These are phyloP conservation scores for Sapria himalayana DNA, from an alignment of 345 rosid genomes.

Conservation along the genomic window DNA sequence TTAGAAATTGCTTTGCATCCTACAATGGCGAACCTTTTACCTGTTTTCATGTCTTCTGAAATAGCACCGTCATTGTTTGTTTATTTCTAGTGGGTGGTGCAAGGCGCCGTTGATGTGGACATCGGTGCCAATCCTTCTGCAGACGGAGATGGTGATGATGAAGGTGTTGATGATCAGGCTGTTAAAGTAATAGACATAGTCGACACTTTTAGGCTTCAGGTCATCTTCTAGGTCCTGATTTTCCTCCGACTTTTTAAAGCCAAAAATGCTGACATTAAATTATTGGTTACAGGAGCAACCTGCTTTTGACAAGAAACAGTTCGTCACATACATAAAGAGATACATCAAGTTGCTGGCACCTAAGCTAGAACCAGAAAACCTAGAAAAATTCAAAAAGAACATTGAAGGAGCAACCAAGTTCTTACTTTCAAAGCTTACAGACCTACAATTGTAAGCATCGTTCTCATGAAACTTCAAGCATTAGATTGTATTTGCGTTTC, in stretches of 20 bases:
- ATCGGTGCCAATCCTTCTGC: constrained; percentile 98
- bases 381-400: constrained; percentile 45
- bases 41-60: not conserved
- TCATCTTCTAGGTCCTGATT: constrained; percentile 4
- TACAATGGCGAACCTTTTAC: not conserved
- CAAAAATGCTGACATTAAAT: not conserved
- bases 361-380: constrained; percentile 33
- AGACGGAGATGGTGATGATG: constrained; percentile 64
- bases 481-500: no score
- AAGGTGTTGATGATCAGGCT: constrained; percentile 68
- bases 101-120: constrained; percentile 57
- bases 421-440: constrained; percentile 56
- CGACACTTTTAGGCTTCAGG: constrained; percentile 98
- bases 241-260: not conserved
- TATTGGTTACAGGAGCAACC: constrained; percentile 65
- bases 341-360: constrained; percentile 54
- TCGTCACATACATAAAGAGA: constrained; percentile 44
- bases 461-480: no score
- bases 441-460: constrained; percentile 69
- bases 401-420: constrained; percentile 84
- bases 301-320: constrained; percentile 65
- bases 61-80: not conserved
- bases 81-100: constrained; percentile 47
- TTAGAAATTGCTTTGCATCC: constrained; percentile 5
- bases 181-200: constrained; percentile 91